phyloP scores from a whole-genome alignment of 1,139 yeast species.

The Meyerozyma smithsonii region DNA sequence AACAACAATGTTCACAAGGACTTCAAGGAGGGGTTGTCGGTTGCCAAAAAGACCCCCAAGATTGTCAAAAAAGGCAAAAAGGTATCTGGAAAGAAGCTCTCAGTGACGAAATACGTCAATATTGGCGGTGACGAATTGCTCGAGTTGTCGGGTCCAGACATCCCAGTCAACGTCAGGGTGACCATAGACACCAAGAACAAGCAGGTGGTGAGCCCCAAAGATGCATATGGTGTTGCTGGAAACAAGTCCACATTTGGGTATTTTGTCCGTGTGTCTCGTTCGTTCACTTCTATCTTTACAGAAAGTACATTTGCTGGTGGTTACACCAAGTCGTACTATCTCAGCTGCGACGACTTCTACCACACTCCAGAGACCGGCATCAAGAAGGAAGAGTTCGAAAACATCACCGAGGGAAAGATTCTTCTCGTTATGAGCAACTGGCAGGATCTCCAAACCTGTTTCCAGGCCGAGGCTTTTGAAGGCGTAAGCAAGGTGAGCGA shows the following conservation, averaged over 20 bases:
- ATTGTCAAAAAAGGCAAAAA: slow-evolving; percentile 31
- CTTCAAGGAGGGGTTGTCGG: slow-evolving; percentile 67
- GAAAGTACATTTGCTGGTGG: slow-evolving; percentile 66
- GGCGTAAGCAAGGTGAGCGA: slow-evolving; percentile 53
- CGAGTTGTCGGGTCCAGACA: slow-evolving; percentile 53
- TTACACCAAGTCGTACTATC: slow-evolving; percentile 61
- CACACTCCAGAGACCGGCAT: slow-evolving; percentile 19
- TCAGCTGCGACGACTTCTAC: slow-evolving; percentile 64
- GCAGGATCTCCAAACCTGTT: slow-evolving; percentile 50
- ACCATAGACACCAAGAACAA: slow-evolving; percentile 65
- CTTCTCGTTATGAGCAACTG: slow-evolving; percentile 63
- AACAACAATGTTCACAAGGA: slow-evolving; percentile 33
- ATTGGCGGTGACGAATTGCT: slow-evolving; percentile 59
- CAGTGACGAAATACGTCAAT: slow-evolving; percentile 68
- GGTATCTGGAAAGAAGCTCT: slow-evolving; percentile 45
- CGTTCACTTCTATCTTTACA: slow-evolving; percentile 64
- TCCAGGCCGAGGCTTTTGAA: slow-evolving; percentile 45
- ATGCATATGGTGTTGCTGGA: slow-evolving; percentile 65
- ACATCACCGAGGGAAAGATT: slow-evolving; percentile 25
- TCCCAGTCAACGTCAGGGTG: slow-evolving; percentile 76
- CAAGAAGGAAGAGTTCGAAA: slow-evolving; percentile 9
- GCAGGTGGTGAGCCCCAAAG: slow-evolving; percentile 64
- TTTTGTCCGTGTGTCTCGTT: slow-evolving; percentile 61
- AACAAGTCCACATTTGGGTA: slow-evolving; percentile 67
- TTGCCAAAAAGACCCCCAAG: slow-evolving; percentile 48